Conservation (phyloP, 768 basidiomycete genomes). For the Tubosaeta sp. region DNA sequence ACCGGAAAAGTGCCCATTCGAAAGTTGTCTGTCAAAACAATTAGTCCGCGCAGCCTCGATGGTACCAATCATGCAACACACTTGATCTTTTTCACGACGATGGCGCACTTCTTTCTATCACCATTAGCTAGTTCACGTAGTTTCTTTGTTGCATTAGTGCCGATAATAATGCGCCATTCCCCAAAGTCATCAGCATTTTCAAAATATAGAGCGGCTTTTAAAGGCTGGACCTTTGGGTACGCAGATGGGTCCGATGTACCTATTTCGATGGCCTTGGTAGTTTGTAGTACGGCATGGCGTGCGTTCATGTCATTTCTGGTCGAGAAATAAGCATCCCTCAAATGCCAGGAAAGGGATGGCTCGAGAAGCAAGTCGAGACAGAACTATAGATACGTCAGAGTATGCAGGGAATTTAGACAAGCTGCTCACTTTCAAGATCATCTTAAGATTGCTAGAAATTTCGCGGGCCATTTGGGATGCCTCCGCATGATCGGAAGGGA, state of each 20-base stretch:
- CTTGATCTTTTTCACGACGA: conserved; percentile 69
- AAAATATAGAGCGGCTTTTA: conserved; percentile 60
- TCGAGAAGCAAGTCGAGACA: conserved; percentile 22
- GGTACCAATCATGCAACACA: conserved; percentile 21
- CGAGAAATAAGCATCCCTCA: conserved; percentile 10
- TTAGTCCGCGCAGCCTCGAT: background rate
- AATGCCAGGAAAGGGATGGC: conserved; percentile 8
- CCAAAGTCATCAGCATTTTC: conserved; percentile 59
- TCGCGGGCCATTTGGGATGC: conserved; percentile 7
- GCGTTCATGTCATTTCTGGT: background rate
- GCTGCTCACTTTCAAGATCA: conserved; percentile 27
- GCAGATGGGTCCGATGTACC: conserved; percentile 25
- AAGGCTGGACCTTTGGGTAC: conserved; percentile 48
- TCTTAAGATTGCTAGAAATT: conserved; percentile 25
- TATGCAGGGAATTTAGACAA: background rate
- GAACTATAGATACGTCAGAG: conserved; percentile 16
- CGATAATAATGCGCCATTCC: conserved; percentile 58
- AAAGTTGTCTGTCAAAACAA: conserved; percentile 49
- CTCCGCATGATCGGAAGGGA: conserved; percentile 26
- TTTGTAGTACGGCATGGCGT: background rate
- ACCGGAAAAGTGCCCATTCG: conserved; percentile 62
- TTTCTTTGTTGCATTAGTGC: conserved; percentile 45
- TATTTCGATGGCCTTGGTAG: background rate
- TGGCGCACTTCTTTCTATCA: conserved; percentile 44
- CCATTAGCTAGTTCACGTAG: conserved; percentile 45